phyloP scores from a whole-genome alignment of 2,329 filamentous ascomycete genomes.

The Botrytis hyacinthi region DNA sequence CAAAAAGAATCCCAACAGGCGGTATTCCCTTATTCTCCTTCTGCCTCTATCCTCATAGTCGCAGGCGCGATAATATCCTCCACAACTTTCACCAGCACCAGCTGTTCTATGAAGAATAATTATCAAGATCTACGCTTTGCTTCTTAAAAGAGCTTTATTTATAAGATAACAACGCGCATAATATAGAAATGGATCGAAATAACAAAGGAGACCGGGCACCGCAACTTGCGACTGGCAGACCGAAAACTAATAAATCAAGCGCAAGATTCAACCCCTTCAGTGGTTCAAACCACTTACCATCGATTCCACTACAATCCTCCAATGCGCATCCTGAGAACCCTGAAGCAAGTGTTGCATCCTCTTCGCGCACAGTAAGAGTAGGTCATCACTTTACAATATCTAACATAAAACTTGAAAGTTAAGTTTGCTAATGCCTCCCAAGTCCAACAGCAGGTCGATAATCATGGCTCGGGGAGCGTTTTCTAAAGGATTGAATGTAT shows the following conservation, averaged over 20 bases:
- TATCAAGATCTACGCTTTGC: not conserved
- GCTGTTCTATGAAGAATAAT: not conserved
- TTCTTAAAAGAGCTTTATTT: not conserved
- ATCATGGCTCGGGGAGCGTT: not conserved
- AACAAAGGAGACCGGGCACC: not conserved
- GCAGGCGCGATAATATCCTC: not conserved
- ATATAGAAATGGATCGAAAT: not conserved
- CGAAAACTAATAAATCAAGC: not conserved
- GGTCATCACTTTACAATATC: not conserved
- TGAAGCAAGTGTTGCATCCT: not conserved
- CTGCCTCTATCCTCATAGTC: not conserved
- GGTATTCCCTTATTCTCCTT: not conserved
- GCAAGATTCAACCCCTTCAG: not conserved
- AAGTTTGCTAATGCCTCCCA: not conserved
- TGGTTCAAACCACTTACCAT: not conserved
- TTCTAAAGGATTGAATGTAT: not conserved
- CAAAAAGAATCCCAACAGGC: not conserved
- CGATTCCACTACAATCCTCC: not conserved
- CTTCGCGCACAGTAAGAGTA: not conserved
- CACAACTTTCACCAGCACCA: not conserved
- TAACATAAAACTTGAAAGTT: not conserved
- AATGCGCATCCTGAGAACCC: not conserved
- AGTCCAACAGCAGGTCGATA: not conserved
- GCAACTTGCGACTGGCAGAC: not conserved
- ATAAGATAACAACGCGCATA: not conserved